phyloP scores from a whole-genome alignment of 805 yeast species.

The Myxozyma kluyveri region DNA sequence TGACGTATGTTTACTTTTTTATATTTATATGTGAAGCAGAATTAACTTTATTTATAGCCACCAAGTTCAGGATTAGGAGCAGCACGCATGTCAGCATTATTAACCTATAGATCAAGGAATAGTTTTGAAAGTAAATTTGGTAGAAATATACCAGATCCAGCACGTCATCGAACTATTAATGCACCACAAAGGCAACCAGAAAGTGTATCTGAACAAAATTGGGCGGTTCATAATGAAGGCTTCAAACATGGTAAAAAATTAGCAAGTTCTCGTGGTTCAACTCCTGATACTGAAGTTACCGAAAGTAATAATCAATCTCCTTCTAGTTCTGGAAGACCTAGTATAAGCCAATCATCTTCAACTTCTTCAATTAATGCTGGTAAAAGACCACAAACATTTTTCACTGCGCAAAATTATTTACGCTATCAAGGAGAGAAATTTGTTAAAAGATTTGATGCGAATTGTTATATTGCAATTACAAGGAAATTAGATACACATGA shows the following conservation, averaged over 20 bases:
- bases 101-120: slow-evolving; percentile 89
- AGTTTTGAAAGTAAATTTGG: slow-evolving; percentile 90
- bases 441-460: slow-evolving; percentile 87
- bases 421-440: slow-evolving; percentile 94
- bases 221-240: slow-evolving; percentile 90
- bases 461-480: slow-evolving; percentile 91
- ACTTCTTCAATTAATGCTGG: slow-evolving; percentile 28
- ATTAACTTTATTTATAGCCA: slow-evolving; percentile 42
- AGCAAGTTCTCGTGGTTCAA: slow-evolving; percentile 8
- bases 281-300: slow-evolving; percentile 9
- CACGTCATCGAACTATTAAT: slow-evolving; percentile 39
- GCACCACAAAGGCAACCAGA: slow-evolving; percentile 36
- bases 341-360: slow-evolving; percentile 24
- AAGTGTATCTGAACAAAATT: slow-evolving; percentile 48
- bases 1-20: slow-evolving; percentile 39
- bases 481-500: slow-evolving; percentile 95
- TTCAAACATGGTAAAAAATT: slow-evolving; percentile 21
- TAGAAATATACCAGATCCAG: slow-evolving; percentile 63
- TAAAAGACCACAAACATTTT: slow-evolving; percentile 51
- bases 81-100: slow-evolving; percentile 93
- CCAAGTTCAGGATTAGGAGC: slow-evolving; percentile 89
- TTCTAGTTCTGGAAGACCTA: no score
- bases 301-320: slow-evolving; percentile 3
- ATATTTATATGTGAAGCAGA: background rate
- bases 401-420: slow-evolving; percentile 92